Percentiles rank a stretch among this genome's conserved stretches.
phyloP scores from a whole-genome alignment of 805 yeast species.

The Pichia cabralensis region DNA sequence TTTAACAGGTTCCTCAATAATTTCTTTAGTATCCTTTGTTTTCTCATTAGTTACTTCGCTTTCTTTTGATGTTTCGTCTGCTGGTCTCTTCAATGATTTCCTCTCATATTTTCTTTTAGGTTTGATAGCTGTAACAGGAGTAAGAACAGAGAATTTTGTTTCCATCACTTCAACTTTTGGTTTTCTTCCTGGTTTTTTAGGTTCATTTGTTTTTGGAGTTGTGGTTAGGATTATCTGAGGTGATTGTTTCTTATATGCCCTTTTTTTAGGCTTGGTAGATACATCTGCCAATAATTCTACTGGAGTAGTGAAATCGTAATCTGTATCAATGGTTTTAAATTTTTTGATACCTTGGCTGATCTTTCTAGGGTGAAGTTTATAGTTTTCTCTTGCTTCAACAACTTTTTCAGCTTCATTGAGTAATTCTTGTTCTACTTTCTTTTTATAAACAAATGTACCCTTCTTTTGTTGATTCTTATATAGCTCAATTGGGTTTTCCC shows the following conservation, averaged over 20 bases:
- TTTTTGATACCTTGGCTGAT: slow-evolving; percentile 1
- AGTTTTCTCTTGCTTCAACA: slow-evolving; percentile 36
- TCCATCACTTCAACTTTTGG: background rate
- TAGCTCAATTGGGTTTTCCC: slow-evolving; percentile 75
- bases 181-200: background rate
- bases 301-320: slow-evolving; percentile 4
- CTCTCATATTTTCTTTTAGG: background rate
- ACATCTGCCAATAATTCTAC: slow-evolving; percentile 1
- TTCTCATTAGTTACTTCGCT: background rate
- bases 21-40: background rate
- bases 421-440: slow-evolving; percentile 57
- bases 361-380: slow-evolving; percentile 15
- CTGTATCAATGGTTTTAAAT: slow-evolving; percentile 11
- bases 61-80: background rate
- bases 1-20: background rate
- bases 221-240: background rate
- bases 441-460: slow-evolving; percentile 29
- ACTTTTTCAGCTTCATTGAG: slow-evolving; percentile 52
- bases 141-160: background rate
- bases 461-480: slow-evolving; percentile 35
- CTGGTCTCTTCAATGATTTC: background rate
- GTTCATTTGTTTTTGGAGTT: background rate
- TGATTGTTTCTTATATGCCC: background rate
- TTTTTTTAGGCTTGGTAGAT: slow-evolving; percentile 1
- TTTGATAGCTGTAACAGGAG: background rate